phyloP scores from a whole-genome alignment of 1,284 basidiomycete species.

The Ceratobasidium theobromae region DNA sequence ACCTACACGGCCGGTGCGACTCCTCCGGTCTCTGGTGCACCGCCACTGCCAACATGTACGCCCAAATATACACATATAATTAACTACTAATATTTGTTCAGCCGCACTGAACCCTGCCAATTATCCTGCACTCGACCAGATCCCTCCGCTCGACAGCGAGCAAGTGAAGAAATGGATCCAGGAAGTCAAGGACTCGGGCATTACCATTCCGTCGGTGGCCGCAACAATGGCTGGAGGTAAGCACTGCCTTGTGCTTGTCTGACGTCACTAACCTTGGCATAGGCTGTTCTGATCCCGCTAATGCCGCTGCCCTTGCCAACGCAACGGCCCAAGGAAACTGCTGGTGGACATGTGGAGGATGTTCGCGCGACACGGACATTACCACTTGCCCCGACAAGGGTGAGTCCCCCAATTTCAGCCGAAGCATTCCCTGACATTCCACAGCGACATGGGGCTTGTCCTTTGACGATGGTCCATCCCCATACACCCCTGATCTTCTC shows the following conservation, averaged over 20 bases:
- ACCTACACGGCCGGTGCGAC: conserved; percentile 48
- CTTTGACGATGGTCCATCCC: conserved; percentile 54
- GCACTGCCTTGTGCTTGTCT: not conserved
- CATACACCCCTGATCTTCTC: conserved; percentile 49
- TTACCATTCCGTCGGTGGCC: conserved; percentile 57
- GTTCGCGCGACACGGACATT: conserved; percentile 67
- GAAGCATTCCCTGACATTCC: too few relatives aligned
- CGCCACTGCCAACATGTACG: conserved; percentile 44
- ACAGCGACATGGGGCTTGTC: conserved; percentile 45
- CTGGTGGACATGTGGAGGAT: conserved; percentile 89
- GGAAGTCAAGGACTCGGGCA: conserved; percentile 57
- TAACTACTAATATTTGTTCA: not conserved
- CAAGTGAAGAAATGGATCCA: conserved; percentile 73
- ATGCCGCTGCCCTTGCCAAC: conserved; percentile 55
- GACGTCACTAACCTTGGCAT: not conserved
- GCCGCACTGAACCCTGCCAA: conserved; percentile 41
- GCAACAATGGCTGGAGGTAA: conserved; percentile 62
- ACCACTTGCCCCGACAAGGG: conserved; percentile 63
- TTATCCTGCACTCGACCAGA: conserved; percentile 71
- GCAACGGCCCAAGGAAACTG: conserved; percentile 45
- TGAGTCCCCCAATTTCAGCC: conserved; percentile 56
- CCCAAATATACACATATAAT: conserved; percentile 12
- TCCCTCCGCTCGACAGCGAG: conserved; percentile 66
- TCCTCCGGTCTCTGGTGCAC: conserved; percentile 46
- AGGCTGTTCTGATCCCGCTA: conserved; percentile 46